Conservation (phyloP, 73 alveolate species). For the Paramecium sonneborni region DNA sequence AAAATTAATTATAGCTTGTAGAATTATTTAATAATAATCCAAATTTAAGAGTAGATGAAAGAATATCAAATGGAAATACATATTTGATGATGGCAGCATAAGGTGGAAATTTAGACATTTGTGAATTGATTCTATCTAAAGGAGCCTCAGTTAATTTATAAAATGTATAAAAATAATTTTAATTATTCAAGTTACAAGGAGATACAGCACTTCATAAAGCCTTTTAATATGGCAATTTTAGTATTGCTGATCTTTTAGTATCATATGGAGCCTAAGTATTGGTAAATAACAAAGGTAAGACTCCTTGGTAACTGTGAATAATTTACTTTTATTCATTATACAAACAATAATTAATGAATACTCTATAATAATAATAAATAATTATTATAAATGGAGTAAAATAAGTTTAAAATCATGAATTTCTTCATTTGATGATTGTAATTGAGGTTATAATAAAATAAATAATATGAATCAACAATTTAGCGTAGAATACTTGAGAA, state of each 20-base stretch:
- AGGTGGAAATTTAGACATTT: background rate
- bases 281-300: background rate
- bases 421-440: background rate
- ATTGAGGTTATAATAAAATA: background rate
- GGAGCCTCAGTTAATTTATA: slow-evolving; percentile 15
- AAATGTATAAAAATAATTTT: background rate
- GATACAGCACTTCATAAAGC: background rate
- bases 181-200: background rate
- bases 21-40: slow-evolving; percentile 29
- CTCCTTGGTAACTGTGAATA: background rate
- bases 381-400: background rate
- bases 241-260: background rate
- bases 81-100: slow-evolving; percentile 37
- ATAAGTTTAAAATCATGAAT: background rate
- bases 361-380: background rate
- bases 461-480: slow-evolving; percentile 12
- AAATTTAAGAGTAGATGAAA: background rate
- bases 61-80: slow-evolving; percentile 5
- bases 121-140: background rate
- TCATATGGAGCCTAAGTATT: background rate
- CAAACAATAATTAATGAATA: background rate
- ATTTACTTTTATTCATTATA: background rate
- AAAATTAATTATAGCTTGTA: background rate
- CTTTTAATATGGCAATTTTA: background rate
- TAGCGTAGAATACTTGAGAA: slow-evolving; percentile 30